A percentile compares a stretch with the other conserved stretches of the same genome.
Evolutionary conservation across 75 land plant species (phyloP).

Genomic region (Pinus taeda): DNA sequence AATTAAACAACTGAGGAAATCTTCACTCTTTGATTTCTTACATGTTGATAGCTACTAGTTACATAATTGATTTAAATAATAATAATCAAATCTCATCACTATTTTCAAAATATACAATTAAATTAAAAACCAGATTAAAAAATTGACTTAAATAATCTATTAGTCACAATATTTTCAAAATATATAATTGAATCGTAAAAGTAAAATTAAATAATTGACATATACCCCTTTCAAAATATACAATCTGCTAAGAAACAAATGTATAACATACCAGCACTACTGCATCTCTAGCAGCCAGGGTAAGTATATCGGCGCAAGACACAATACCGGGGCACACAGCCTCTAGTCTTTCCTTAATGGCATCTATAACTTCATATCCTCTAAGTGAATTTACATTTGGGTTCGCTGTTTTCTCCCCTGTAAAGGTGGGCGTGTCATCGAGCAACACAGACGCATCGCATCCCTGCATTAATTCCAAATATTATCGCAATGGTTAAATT

Average conservation of each 20-base stretch:
- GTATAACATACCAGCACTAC: constrained; percentile 37
- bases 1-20: too few relatives aligned
- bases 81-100: too few relatives aligned
- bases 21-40: too few relatives aligned
- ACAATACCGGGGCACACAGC: constrained; percentile 42
- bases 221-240: too few relatives aligned
- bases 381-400: constrained; percentile 62
- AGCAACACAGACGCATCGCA: constrained; percentile 69
- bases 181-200: too few relatives aligned
- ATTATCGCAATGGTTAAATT: too few relatives aligned
- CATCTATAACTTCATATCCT: constrained; percentile 62
- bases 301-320: constrained; percentile 65
- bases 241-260: neutral
- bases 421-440: constrained; percentile 58
- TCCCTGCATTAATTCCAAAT: constrained; percentile 28
- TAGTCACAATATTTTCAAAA: too few relatives aligned
- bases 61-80: too few relatives aligned
- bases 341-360: constrained; percentile 50
- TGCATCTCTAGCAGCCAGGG: constrained; percentile 65
- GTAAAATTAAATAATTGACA: too few relatives aligned
- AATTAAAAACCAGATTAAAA: too few relatives aligned
- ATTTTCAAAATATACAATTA: neutral
- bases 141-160: too few relatives aligned
- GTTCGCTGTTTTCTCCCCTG: constrained; percentile 51
- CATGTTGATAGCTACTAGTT: too few relatives aligned